These are phyloP conservation scores for Gamsiella multidivaricata DNA, from an alignment of 192 early-diverging fungal species.

Conservation along the genomic window DNA sequence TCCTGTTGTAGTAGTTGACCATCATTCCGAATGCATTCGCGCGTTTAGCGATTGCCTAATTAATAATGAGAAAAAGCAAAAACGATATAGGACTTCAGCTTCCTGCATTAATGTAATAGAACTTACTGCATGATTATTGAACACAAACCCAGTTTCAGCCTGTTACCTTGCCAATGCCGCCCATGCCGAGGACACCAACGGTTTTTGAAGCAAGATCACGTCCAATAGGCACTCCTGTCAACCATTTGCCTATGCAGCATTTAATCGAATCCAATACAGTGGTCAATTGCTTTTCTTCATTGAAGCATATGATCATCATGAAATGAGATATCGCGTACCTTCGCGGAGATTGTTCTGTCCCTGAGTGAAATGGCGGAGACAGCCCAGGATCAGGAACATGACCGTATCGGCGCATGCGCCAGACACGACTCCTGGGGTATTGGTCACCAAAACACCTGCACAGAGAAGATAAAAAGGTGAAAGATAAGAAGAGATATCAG, in stretches of 20 bases:
- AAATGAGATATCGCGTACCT: constrained; percentile 41
- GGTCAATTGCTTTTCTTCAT: no score
- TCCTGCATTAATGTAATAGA: no score
- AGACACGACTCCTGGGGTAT: constrained; percentile 56
- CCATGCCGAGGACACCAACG: constrained; percentile 62
- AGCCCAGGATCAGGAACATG: constrained; percentile 59
- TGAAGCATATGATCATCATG: no score
- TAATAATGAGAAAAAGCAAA: no score
- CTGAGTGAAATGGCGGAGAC: constrained; percentile 56
- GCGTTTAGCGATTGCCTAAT: constrained; percentile 61
- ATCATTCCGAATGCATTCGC: constrained; percentile 60
- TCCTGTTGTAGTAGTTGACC: constrained; percentile 63
- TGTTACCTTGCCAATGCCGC: constrained; percentile 61
- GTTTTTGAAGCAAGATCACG: constrained; percentile 53
- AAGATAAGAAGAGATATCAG: neutral
- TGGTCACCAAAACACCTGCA: constrained; percentile 55
- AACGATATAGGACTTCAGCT: no score
- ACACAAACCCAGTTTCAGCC: neutral
- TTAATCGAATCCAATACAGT: no score
- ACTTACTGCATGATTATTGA: no score
- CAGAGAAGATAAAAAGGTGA: neutral
- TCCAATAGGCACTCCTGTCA: constrained; percentile 40
- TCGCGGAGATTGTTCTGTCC: constrained; percentile 48
- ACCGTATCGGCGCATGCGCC: constrained; percentile 59
- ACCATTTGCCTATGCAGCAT: constrained; percentile 57